Evolutionary conservation across 1,284 basidiomycete species (phyloP).

Genomic region (Somion occarium): DNA sequence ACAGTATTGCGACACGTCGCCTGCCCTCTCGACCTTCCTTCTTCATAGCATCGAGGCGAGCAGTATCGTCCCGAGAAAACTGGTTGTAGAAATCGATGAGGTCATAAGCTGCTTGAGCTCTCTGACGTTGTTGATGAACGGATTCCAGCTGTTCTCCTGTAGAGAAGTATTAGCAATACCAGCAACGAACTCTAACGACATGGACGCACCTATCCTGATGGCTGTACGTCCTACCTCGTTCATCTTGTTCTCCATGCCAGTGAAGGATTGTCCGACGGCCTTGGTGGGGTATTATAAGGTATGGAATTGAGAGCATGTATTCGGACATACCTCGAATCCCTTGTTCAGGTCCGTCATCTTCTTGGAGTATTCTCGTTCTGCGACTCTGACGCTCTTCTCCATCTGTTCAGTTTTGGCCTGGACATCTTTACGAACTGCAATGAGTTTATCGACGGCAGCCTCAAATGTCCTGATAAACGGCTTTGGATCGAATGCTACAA

Average conservation of each 20-base stretch:
- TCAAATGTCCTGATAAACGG: constrained; percentile 94
- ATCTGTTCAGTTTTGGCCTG: constrained; percentile 86
- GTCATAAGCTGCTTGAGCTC: constrained; percentile 92
- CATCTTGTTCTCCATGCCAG: constrained; percentile 83
- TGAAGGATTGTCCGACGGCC: constrained; percentile 81
- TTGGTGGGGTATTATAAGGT: constrained; percentile 27
- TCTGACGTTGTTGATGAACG: constrained; percentile 87
- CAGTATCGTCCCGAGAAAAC: constrained; percentile 82
- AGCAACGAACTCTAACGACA: neutral
- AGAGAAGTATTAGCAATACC: constrained; percentile 8
- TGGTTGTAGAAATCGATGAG: constrained; percentile 96
- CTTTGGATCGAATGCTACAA: constrained; percentile 84
- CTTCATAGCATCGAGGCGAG: constrained; percentile 72
- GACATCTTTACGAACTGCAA: constrained; percentile 83
- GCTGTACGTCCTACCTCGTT: constrained; percentile 94
- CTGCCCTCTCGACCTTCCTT: constrained; percentile 88
- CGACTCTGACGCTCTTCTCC: constrained; percentile 86
- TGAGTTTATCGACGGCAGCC: constrained; percentile 82
- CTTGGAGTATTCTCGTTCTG: constrained; percentile 92
- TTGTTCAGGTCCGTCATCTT: constrained; percentile 90
- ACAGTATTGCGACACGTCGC: constrained; percentile 83
- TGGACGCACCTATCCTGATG: constrained; percentile 78
- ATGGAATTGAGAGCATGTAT: neutral
- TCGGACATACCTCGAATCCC: constrained; percentile 79
- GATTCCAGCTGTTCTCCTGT: constrained; percentile 94